Base-by-base conservation (phyloP, 1,284 basidiomycete species). In the Apiotrichum sp. region DNA sequence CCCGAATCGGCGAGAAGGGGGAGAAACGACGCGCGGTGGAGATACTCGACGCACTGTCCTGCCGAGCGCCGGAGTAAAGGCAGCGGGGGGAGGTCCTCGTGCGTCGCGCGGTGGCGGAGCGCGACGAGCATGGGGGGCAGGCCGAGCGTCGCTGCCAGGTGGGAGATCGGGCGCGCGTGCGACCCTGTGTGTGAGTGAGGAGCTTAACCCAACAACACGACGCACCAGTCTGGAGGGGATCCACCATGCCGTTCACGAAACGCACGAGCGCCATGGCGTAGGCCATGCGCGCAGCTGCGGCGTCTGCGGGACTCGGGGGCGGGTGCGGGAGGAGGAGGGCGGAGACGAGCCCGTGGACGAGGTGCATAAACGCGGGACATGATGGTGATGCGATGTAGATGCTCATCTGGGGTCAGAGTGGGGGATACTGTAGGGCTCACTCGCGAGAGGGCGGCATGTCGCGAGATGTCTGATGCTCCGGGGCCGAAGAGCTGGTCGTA, bases 241-340 rank as follows among this genome's bases (percentile, higher is more conserved):
- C 95, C 5, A 97, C 95, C 45, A 96, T 81, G 2, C 89, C 89
- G 67, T 98, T 98, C 63, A 98, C 91, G 64, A 98, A 85, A 16
- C 93, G 80, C 61, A 93, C 87, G 9, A 80, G 58, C 0, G 78
- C 72, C 68, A 95, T 80, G 0, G 89, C 85, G 34, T 86, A 80
- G 7, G 86, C 84, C 72, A 93, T 65, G 29, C 78, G 68, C 35
- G 65, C 58, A 3, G 65, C 39, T 29, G 68, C 63, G 84, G 65
- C 80, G 79, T 73, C 90, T 83, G 46, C 86, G 77, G 62, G 86
- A 65, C 51, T 77, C 71, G 45, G 86, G 71, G 70, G 65, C 29
- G 77, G 72, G 4, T 80, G 80, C 0, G 78, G 66, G 53, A 85
- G 80, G 3, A 83, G 69, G 7, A 84, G 80, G 0, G 82, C 84